Base-by-base conservation (phyloP, 2,329 filamentous ascomycete genomes). In the Eutypa lata region DNA sequence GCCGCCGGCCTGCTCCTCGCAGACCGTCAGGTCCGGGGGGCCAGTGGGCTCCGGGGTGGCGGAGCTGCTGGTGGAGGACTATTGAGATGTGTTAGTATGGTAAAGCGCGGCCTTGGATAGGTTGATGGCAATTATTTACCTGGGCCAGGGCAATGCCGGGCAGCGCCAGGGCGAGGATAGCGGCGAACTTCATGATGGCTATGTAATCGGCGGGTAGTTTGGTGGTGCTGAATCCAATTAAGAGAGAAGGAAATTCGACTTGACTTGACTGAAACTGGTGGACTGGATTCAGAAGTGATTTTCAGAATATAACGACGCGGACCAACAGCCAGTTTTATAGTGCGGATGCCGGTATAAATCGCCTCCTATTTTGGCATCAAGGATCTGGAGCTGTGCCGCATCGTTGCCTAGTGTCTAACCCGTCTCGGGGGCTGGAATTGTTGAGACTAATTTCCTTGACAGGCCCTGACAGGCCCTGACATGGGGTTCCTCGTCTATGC, bases 101-200 rank as follows among this genome's bases (percentile, higher is more conserved):
- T 26, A 6, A 8, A 11, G 14, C 42, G 22, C 3, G 22, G 13
- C 10, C 22, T 14, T 13, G 19, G 19, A 37, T 31, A 31, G 6
- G 10, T n/a, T 10, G 26, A 31, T 31, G 26, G 26, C 10, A 31
- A 31, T 5, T 31, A 31, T 8, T 26, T 59, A 59, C 60, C 60
- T 61, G 60, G 42, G 58, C 55, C 2, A 60, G 16, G 24, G 53
- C 58, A 33, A 56, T 51, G 22, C 57, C 51, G 21, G 60, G 54
- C 35, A 59, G 31, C 3, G 37, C 51, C 3, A 61, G 38, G 21
- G 55, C 52, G 44, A 62, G 26, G 31, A 60, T 14, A n/a, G 55
- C 48, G 18, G 53, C 13, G 51, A 61, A 60, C 48, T 60, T 58
- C 60, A 62, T 62, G 43, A 40, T 49, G 53, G 21, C 53, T 26